A percentile compares a stretch with the other conserved stretches of the same genome.
phyloP scores from a whole-genome alignment of 2,329 filamentous ascomycete species.

The Tolypocladium pustulatum region DNA sequence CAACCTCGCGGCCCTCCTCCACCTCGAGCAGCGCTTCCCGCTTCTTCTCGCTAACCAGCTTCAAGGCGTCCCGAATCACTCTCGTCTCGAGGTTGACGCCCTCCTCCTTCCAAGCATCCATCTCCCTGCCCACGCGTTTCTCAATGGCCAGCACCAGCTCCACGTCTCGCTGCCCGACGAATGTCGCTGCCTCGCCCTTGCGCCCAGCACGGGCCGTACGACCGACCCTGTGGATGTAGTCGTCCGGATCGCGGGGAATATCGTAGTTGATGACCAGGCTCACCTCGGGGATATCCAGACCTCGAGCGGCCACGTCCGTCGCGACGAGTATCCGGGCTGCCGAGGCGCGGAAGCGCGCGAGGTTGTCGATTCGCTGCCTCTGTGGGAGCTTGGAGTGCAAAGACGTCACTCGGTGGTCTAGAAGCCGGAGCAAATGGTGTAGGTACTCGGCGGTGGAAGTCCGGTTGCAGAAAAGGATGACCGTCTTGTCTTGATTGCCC shows the following conservation, averaged over 20 bases:
- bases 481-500: slow-evolving; percentile 60
- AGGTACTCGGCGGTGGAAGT: slow-evolving; percentile 81
- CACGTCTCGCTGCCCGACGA: slow-evolving; percentile 90
- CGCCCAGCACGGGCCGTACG: slow-evolving; percentile 89
- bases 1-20: slow-evolving; percentile 83
- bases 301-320: slow-evolving; percentile 88
- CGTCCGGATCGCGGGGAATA: slow-evolving; percentile 87
- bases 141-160: slow-evolving; percentile 87
- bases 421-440: slow-evolving; percentile 74
- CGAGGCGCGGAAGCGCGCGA: slow-evolving; percentile 81
- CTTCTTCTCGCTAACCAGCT: slow-evolving; percentile 91
- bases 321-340: slow-evolving; percentile 86
- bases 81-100: slow-evolving; percentile 89
- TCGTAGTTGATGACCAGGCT: slow-evolving; percentile 91
- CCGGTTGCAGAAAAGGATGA: slow-evolving; percentile 92
- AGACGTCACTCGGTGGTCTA: slow-evolving; percentile 83
- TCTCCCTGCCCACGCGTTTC: slow-evolving; percentile 63
- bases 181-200: slow-evolving; percentile 69
- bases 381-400: slow-evolving; percentile 84
- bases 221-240: slow-evolving; percentile 95
- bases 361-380: slow-evolving; percentile 72
- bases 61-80: slow-evolving; percentile 75
- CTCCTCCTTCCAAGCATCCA: slow-evolving; percentile 80
- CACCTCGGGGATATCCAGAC: slow-evolving; percentile 91
- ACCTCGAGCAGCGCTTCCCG: slow-evolving; percentile 82